Conservation (phyloP, 2,329 filamentous ascomycete species). For the Diaporthe velutina region DNA sequence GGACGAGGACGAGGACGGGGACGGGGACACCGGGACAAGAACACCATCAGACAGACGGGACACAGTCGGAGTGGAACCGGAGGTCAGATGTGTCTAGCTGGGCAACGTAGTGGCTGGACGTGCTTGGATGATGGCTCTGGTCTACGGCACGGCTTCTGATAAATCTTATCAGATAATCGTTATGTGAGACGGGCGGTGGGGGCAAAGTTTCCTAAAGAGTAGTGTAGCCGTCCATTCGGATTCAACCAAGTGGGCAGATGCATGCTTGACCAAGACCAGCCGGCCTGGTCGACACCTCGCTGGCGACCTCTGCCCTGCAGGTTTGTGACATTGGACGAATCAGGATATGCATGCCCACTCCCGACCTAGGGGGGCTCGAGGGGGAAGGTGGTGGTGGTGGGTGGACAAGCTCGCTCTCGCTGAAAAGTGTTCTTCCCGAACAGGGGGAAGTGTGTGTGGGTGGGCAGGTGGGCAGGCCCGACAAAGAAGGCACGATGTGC, state of each 20-base stretch:
- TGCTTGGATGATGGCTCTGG: not conserved
- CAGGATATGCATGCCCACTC: not conserved
- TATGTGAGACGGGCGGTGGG: slow-evolving; percentile 19
- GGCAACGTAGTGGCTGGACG: not conserved
- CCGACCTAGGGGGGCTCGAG: not conserved
- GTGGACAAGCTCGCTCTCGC: slow-evolving; percentile 2
- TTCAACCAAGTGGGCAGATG: not conserved
- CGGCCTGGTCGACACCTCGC: not conserved
- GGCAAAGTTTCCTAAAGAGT: not conserved
- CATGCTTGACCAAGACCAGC: not conserved
- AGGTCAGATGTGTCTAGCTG: not conserved
- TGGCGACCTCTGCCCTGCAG: slow-evolving; percentile 2
- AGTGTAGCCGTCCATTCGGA: not conserved
- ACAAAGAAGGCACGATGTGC: slow-evolving; percentile 2
- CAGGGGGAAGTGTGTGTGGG: not conserved
- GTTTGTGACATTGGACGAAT: slow-evolving; percentile 21
- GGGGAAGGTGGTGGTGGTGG: not conserved
- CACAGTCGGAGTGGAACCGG: not conserved
- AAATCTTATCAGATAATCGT: slow-evolving; percentile 35
- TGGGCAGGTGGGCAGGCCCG: not conserved
- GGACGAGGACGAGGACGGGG: too few species aligned
- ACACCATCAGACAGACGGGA: not conserved
- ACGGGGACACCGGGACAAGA: not conserved
- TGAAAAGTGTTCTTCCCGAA: not conserved
- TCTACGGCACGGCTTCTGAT: slow-evolving; percentile 13